Base-by-base conservation (phyloP, 805 yeast species). In the Cyberlindnera subsufficiens region DNA sequence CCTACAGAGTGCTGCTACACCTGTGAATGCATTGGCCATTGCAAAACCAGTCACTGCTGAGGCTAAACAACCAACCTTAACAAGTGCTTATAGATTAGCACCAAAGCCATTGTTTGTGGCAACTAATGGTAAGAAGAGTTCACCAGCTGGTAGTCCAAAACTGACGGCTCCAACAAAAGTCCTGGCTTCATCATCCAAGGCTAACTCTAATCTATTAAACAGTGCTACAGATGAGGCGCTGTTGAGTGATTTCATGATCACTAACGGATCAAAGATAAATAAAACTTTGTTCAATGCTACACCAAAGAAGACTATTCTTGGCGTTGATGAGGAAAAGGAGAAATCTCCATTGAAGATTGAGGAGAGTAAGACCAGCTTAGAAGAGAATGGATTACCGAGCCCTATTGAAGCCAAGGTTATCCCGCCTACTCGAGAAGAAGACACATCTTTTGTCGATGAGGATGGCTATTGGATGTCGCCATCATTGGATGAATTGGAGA, bases 391-490 rank as follows among this genome's bases (percentile, higher is more conserved):
- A 7, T 18, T 51, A 47, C 15, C 45, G 45, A 35, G 42, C 11
- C 9, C 14, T 15, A 4, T 11, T 5, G 17, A 15, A 13, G 9
- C 32, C 22, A 36, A 29, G 32, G 16, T 36, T 13, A 15, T 29
- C 19, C 19, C 32, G 4, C 32, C 32, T 7, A 36, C 38, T 19
- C 27, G 49, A 17, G 49, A 42, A 6, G 47, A 43, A 32, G 46
- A 43, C 17, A 43, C 41, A n/a, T 39, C 38, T 4, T 25, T 36
- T 32, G 45, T 50, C 25, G 58, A 82, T 40, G 80, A 79, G 13
- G 77, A 84, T 38, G 96, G 90, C 6, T 93, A 90, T 65, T 93
- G 93, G 86, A 82, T 81, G 42, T 77, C 86, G 6, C 99, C 99
- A 15, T 69, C 88, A 3, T 56, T 82, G 32, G 75, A 79, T 5